Evolutionary conservation across 1,284 basidiomycete species (phyloP).

Genomic region (Wallemia hederae): DNA sequence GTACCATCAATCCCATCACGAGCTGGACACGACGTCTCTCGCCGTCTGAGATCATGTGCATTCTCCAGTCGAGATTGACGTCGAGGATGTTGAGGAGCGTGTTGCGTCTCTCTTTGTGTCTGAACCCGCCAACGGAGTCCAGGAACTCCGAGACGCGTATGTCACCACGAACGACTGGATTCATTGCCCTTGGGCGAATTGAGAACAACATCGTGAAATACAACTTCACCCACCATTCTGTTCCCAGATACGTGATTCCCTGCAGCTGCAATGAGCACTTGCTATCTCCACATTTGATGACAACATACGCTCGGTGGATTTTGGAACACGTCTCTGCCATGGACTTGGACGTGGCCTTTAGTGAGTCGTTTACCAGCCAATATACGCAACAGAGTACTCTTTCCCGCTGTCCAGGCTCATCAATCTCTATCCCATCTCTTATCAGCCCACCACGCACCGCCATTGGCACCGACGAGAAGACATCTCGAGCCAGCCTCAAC

Average conservation of each 20-base stretch:
- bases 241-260: conserved; percentile 69
- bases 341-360: conserved; percentile 35
- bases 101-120: conserved; percentile 68
- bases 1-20: conserved; percentile 83
- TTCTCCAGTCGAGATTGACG: conserved; percentile 58
- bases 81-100: conserved; percentile 66
- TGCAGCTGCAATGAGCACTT: conserved; percentile 7
- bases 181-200: conserved; percentile 14
- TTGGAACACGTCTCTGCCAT: conserved; percentile 56
- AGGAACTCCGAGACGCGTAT: conserved; percentile 68
- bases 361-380: conserved; percentile 75
- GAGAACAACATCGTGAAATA: neutral
- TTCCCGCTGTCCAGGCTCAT: conserved; percentile 32
- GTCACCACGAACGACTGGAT: conserved; percentile 26
- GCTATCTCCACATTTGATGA: neutral
- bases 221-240: conserved; percentile 36
- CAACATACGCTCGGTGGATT: conserved; percentile 19
- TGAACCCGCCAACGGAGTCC: conserved; percentile 81
- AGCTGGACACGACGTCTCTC: conserved; percentile 81
- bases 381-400: conserved; percentile 79
- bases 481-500: neutral
- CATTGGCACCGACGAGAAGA: neutral
- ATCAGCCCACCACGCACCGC: neutral
- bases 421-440: too few relatives aligned
- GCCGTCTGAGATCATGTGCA: conserved; percentile 82